phyloP scores from a whole-genome alignment of 2,329 filamentous ascomycete genomes.

The Fusarium odoratissimum region DNA sequence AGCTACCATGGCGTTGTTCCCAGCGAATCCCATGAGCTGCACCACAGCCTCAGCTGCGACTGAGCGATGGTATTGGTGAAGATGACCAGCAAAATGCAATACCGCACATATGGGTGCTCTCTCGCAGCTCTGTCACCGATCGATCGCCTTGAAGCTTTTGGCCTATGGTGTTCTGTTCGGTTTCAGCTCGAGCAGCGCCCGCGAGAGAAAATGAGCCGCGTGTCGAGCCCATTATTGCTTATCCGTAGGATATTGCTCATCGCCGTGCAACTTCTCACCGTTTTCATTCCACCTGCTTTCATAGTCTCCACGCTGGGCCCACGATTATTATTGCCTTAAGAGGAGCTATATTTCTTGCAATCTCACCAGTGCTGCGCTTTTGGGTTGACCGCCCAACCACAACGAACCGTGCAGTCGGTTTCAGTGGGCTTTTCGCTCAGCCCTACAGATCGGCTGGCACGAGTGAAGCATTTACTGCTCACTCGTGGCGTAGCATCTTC shows the following conservation, averaged over 20 bases:
- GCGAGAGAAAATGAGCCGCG: constrained; percentile 16
- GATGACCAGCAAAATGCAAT: constrained; percentile 19
- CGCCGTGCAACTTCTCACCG: constrained; percentile 18
- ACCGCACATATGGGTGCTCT: constrained; percentile 28
- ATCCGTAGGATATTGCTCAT: constrained; percentile 18
- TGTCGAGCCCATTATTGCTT: constrained; percentile 13
- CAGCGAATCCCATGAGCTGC: constrained; percentile 27
- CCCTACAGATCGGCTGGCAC: constrained; percentile 39
- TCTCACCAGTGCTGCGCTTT: constrained; percentile 27
- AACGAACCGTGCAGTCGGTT: constrained; percentile 23
- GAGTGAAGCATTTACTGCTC: constrained; percentile 38
- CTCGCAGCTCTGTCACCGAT: constrained; percentile 20
- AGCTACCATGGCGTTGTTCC: constrained; percentile 23
- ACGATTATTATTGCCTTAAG: constrained; percentile 30
- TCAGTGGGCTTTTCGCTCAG: constrained; percentile 42
- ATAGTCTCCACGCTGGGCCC: constrained; percentile 30
- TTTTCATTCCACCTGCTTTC: constrained; percentile 13
- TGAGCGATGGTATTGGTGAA: constrained; percentile 9
- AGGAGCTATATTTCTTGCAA: constrained; percentile 33
- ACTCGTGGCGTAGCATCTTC: constrained; percentile 44
- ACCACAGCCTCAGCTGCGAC: constrained; percentile 19
- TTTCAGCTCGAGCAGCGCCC: constrained; percentile 27
- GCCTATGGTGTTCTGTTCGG: constrained; percentile 9
- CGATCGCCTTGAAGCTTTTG: constrained; percentile 33
- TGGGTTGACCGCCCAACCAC: constrained; percentile 26